phyloP scores from a whole-genome alignment of 164 flowering plant genomes.

The Magnolia changhungtana region DNA sequence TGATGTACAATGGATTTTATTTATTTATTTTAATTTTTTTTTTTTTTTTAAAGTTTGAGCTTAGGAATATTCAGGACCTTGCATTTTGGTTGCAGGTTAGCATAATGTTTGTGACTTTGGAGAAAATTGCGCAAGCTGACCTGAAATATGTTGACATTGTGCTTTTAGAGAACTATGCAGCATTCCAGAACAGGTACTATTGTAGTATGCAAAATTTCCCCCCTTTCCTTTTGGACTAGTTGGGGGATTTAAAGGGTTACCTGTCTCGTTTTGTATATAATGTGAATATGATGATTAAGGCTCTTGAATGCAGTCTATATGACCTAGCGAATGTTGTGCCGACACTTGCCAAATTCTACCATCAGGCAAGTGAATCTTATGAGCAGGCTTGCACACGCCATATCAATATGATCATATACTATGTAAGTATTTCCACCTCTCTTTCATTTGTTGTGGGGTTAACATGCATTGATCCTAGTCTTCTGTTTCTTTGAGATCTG shows the following conservation, averaged over 20 bases:
- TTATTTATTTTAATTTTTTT: neutral
- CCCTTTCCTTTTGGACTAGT: neutral
- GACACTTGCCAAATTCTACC: conserved; percentile 93
- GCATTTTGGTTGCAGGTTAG: conserved; percentile 52
- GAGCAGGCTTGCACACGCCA: conserved; percentile 96
- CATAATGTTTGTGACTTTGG: conserved; percentile 92
- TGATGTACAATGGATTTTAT: neutral
- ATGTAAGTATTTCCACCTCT: conserved; percentile 36
- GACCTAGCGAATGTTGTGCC: conserved; percentile 97
- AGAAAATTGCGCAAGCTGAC: conserved; percentile 85
- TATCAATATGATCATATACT: conserved; percentile 82
- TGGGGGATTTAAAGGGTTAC: neutral
- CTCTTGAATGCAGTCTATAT: conserved; percentile 72
- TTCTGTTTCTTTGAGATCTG: neutral
- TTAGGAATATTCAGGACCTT: neutral
- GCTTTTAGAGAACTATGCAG: conserved; percentile 91
- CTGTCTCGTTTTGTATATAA: neutral
- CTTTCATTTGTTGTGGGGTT: neutral
- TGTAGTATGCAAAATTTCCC: conserved; percentile 4
- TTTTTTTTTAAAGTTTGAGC: neutral
- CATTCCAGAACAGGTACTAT: conserved; percentile 91
- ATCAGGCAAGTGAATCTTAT: conserved; percentile 96
- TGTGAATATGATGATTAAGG: conserved; percentile 1
- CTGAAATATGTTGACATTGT: conserved; percentile 84
- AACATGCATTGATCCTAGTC: neutral